Conservation (phyloP, 768 basidiomycete species). For the Clitopilus hobsonii region DNA sequence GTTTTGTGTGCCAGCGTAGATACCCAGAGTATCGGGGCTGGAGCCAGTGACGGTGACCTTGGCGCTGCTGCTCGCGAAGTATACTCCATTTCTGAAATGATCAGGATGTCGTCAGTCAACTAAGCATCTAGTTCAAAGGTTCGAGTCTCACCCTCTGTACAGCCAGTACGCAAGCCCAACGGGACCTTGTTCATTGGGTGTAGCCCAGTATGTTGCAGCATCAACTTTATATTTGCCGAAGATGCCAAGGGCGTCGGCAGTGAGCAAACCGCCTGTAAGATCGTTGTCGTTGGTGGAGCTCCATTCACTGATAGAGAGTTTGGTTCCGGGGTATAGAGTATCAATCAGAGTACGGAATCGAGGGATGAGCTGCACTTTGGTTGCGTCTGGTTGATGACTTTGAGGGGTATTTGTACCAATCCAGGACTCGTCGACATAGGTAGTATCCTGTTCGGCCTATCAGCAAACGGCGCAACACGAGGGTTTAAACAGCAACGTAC, state of each 20-base stretch:
- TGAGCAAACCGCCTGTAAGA: constrained; percentile 48
- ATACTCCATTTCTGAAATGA: constrained; percentile 34
- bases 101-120: no score
- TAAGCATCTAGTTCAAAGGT: background rate
- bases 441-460: constrained; percentile 27
- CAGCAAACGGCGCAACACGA: no score
- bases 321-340: constrained; percentile 47
- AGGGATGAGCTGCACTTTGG: constrained; percentile 39
- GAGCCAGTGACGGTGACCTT: constrained; percentile 38
- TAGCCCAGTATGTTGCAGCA: constrained; percentile 49
- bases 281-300: constrained; percentile 43
- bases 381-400: constrained; percentile 44
- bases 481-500: constrained; percentile 16
- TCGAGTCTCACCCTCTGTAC: constrained; percentile 40
- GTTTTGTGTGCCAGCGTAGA: constrained; percentile 42
- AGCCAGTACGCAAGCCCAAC: constrained; percentile 53
- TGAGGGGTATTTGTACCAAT: constrained; percentile 33
- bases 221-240: constrained; percentile 47
- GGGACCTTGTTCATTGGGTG: constrained; percentile 42
- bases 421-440: constrained; percentile 54
- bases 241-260: constrained; percentile 46
- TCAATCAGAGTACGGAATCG: constrained; percentile 45
- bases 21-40: constrained; percentile 35
- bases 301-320: constrained; percentile 50
- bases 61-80: constrained; percentile 39